Conservation (phyloP, 73 alveolate genomes). For the Blepharisma stoltei region DNA sequence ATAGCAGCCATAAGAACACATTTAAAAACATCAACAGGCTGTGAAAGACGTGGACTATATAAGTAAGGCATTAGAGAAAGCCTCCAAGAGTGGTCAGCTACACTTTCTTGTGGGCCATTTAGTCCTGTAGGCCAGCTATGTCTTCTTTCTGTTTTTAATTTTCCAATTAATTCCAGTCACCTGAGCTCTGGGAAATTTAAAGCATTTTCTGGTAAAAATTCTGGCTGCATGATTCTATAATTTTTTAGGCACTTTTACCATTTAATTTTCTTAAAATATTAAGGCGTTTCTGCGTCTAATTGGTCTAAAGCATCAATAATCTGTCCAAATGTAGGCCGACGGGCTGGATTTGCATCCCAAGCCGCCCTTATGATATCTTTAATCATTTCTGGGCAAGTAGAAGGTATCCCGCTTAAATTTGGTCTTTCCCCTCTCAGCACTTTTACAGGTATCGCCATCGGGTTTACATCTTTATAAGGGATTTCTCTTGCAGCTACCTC, state of each 20-base stretch:
- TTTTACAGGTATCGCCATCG: conserved; percentile 45
- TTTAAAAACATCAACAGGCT: conserved; percentile 9
- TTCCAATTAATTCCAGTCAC: background rate
- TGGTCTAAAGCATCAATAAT: conserved; percentile 57
- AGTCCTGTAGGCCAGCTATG: conserved; percentile 34
- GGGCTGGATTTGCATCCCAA: conserved; percentile 84
- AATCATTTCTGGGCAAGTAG: conserved; percentile 69
- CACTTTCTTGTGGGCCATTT: conserved; percentile 26
- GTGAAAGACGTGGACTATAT: background rate
- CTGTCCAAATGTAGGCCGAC: conserved; percentile 74
- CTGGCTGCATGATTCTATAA: too few relatives aligned
- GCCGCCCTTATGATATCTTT: conserved; percentile 60
- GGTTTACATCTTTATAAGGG: conserved; percentile 73
- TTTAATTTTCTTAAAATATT: too few relatives aligned
- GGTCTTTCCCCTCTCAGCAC: conserved; percentile 82
- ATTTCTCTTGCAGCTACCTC: conserved; percentile 89
- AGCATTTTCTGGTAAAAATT: too few relatives aligned
- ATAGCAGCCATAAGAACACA: conserved; percentile 32
- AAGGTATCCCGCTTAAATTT: conserved; percentile 50
- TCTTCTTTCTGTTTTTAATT: conserved; percentile 2
- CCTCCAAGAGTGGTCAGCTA: conserved; percentile 30
- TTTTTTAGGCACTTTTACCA: too few relatives aligned
- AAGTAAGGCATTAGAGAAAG: conserved; percentile 5
- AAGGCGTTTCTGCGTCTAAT: background rate
- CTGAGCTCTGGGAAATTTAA: background rate